These are phyloP conservation scores for Trypanosoma rangeli DNA, from an alignment of 208 protist species.

Conservation along the genomic window DNA sequence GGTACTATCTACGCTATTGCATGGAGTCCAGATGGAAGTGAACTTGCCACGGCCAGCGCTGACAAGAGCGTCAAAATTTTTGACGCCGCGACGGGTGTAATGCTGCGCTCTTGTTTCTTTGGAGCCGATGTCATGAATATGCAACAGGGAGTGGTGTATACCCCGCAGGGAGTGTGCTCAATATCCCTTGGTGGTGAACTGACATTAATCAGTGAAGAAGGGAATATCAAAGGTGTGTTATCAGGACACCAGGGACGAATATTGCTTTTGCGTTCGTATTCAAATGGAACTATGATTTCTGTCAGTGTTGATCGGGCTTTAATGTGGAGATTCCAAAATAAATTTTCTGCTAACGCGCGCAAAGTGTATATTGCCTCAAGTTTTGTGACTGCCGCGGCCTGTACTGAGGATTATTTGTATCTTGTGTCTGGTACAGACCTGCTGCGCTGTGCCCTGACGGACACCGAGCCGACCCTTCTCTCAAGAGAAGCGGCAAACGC, in stretches of 20 bases:
- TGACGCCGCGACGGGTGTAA: slow-evolving; percentile 15
- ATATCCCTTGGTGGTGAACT: slow-evolving; percentile 39
- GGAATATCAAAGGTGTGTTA: slow-evolving; percentile 12
- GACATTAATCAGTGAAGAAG: slow-evolving; percentile 25
- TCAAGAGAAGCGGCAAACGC: slow-evolving; percentile 21
- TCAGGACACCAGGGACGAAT: slow-evolving; percentile 43
- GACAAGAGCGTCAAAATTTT: slow-evolving; percentile 45
- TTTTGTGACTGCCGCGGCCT: slow-evolving; percentile 21
- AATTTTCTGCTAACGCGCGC: not conserved
- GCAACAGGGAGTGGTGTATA: slow-evolving; percentile 45
- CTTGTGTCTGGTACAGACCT: slow-evolving; percentile 30
- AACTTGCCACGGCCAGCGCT: slow-evolving; percentile 41
- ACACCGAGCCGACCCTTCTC: slow-evolving; percentile 18
- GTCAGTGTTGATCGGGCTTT: slow-evolving; percentile 37
- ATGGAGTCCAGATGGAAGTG: slow-evolving; percentile 38
- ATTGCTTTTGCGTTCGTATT: slow-evolving; percentile 25
- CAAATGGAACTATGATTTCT: slow-evolving; percentile 27
- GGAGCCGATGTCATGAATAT: slow-evolving; percentile 36
- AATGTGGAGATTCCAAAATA: slow-evolving; percentile 10
- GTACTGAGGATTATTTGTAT: slow-evolving; percentile 20
- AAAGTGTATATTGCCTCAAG: slow-evolving; percentile 4
- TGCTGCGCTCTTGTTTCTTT: slow-evolving; percentile 17
- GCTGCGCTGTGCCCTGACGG: slow-evolving; percentile 10
- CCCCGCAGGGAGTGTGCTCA: slow-evolving; percentile 23
- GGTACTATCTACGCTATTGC: slow-evolving; percentile 45